Evolutionary conservation across 768 basidiomycete genomes (phyloP), one percentile per base, ranked within the genome.

Genomic region (Suillus americanus): DNA sequence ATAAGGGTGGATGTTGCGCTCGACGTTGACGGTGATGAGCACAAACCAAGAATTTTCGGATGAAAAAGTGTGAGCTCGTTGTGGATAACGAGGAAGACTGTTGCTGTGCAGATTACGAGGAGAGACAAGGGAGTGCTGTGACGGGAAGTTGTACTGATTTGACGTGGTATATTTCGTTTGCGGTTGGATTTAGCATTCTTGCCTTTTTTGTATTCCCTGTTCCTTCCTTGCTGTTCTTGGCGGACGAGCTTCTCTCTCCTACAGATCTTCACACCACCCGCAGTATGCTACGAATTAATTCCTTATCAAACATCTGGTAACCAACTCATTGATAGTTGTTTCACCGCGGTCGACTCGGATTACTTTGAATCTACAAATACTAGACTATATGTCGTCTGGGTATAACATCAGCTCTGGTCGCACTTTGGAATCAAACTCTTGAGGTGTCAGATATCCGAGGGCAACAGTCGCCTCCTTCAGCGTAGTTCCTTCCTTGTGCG

Each of bases 401-500:
- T 89, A 79, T 65, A 97, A 73, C 95, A 97, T 97, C 77, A 95
- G 74, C 79, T 97, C 94, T 45, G 93, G 94, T 64, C 92, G 86
- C 66, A 95, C 97, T 81, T 95, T 94, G 75, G 86, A 82, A 78
- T 99, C 96, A 78, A 99, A 99, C 76, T 96, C 94, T 74, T 97
- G 94, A 0, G 88, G 81, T 1, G 91, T 91, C 71, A 99, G 76
- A 77, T 92, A 89, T 57, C 94, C 94, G 41, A 98, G 85, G 23
- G 88, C 78, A 54, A 99, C 89, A 13, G 95, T 95, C 48, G 97
- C 95, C 79, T 95, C 91, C 82, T 97, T 99, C 77, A 99, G 74
- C 65, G 97, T 99, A 57, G 89, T 92, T 33, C 97, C 97, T 79
- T 99, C 95, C 77, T 91, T 94, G 84, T 99, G 97, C n/a, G 97